Conservation (phyloP, 2,329 filamentous ascomycete species). For the Graphium sp. region DNA sequence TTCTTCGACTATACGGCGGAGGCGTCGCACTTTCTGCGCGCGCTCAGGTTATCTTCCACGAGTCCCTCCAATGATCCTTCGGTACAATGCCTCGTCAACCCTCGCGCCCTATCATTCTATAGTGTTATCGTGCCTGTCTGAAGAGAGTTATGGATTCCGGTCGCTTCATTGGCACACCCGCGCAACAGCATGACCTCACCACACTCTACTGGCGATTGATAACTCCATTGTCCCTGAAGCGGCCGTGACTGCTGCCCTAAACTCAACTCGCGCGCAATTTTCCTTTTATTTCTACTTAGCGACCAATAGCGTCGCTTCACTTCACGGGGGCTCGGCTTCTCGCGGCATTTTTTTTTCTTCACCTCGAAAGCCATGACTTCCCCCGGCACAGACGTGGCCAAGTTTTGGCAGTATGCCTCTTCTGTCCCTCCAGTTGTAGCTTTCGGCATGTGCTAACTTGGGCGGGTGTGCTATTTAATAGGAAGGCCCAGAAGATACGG, state of each 20-base stretch:
- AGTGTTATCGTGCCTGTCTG: too few species aligned
- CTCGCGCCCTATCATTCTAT: too few species aligned
- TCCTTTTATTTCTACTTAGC: not conserved
- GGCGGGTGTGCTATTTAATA: conserved; percentile 7
- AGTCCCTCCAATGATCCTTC: too few species aligned
- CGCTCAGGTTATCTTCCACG: too few species aligned
- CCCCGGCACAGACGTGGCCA: conserved; percentile 5
- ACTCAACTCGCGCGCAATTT: too few species aligned
- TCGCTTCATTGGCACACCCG: not conserved
- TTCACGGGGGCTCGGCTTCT: not conserved
- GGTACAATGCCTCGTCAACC: too few species aligned
- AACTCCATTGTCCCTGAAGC: too few species aligned
- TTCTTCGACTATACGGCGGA: too few species aligned
- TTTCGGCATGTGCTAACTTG: not conserved
- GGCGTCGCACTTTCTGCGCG: too few species aligned
- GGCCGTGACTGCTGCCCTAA: too few species aligned
- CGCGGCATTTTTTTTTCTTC: not conserved
- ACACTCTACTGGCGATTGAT: too few species aligned
- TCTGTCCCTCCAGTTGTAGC: not conserved
- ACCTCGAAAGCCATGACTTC: too few species aligned
- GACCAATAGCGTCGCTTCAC: not conserved
- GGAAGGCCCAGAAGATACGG: conserved; percentile 23
- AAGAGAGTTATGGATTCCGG: not conserved
- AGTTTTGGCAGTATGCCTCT: conserved; percentile 7
- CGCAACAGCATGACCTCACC: not conserved